phyloP scores from a whole-genome alignment of 2,329 filamentous ascomycete species.

The Periconia digitata region DNA sequence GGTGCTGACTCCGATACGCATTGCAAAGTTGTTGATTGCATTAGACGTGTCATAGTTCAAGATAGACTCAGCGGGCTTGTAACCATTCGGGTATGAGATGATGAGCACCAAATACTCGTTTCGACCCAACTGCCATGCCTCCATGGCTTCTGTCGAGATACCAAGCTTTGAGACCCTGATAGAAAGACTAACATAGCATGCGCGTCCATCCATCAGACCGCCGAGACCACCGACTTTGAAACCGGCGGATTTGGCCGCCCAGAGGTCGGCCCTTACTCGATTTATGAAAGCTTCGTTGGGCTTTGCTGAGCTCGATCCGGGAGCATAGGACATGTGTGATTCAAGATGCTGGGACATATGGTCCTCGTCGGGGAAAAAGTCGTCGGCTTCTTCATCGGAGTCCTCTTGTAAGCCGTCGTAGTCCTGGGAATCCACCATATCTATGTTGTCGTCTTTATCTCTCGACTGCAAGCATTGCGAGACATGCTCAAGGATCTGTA shows the following conservation, averaged over 20 bases:
- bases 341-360: not conserved
- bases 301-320: conserved; percentile 14
- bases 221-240: conserved; percentile 69
- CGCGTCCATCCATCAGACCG: conserved; percentile 51
- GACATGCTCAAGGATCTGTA: conserved; percentile 53
- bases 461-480: conserved; percentile 38
- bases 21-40: conserved; percentile 49
- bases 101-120: conserved; percentile 74
- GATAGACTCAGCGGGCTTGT: conserved; percentile 61
- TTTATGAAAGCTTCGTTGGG: conserved; percentile 28
- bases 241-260: conserved; percentile 62
- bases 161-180: conserved; percentile 69
- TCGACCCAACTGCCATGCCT: conserved; percentile 72
- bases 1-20: conserved; percentile 71
- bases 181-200: conserved; percentile 65
- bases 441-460: conserved; percentile 46
- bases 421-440: conserved; percentile 45
- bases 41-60: conserved; percentile 43
- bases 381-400: conserved; percentile 36
- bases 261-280: conserved; percentile 64
- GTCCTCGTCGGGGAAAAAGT: conserved; percentile 41
- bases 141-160: conserved; percentile 71
- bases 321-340: not conserved
- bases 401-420: conserved; percentile 34
- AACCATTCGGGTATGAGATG: conserved; percentile 64